Evolutionary conservation across 2,329 filamentous ascomycete genomes (phyloP).

Genomic region (Trichophaea hybrida): DNA sequence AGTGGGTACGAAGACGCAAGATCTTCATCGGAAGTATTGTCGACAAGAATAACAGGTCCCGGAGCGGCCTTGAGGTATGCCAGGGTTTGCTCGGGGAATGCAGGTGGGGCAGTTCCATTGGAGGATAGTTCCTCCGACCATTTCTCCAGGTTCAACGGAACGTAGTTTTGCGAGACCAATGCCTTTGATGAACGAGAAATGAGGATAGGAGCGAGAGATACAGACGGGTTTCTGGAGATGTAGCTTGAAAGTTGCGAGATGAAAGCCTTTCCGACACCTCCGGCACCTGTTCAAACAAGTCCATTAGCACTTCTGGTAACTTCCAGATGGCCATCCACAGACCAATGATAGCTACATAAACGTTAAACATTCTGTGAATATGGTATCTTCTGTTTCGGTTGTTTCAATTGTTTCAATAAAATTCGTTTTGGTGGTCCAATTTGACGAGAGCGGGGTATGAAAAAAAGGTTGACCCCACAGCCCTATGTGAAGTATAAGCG

Average conservation of each 20-base stretch:
- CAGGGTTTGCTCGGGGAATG: slow-evolving; percentile 50
- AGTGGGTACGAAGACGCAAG: slow-evolving; percentile 71
- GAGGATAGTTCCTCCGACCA: slow-evolving; percentile 51
- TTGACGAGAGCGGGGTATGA: background rate
- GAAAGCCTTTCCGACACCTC: slow-evolving; percentile 86
- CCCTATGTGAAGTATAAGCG: background rate
- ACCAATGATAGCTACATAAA: slow-evolving; percentile 37
- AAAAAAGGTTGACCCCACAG: background rate
- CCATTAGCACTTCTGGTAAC: slow-evolving; percentile 3
- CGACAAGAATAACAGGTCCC: slow-evolving; percentile 66
- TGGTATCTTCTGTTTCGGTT: background rate
- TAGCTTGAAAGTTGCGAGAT: slow-evolving; percentile 56
- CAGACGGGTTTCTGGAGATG: slow-evolving; percentile 42
- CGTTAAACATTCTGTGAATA: slow-evolving; percentile 23
- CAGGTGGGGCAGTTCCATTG: slow-evolving; percentile 48
- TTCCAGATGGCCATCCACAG: background rate
- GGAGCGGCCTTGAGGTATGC: slow-evolving; percentile 67
- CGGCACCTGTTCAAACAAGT: slow-evolving; percentile 49
- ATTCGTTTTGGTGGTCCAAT: background rate
- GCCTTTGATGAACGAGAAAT: slow-evolving; percentile 75
- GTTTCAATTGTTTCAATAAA: background rate
- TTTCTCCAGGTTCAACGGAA: slow-evolving; percentile 47
- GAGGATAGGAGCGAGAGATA: slow-evolving; percentile 64
- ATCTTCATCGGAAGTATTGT: slow-evolving; percentile 87
- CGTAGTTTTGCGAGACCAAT: slow-evolving; percentile 59